Evolutionary conservation across 208 protist species (phyloP), one percentile per base, ranked within the genome.

Genomic region (Naegleria fowleri): DNA sequence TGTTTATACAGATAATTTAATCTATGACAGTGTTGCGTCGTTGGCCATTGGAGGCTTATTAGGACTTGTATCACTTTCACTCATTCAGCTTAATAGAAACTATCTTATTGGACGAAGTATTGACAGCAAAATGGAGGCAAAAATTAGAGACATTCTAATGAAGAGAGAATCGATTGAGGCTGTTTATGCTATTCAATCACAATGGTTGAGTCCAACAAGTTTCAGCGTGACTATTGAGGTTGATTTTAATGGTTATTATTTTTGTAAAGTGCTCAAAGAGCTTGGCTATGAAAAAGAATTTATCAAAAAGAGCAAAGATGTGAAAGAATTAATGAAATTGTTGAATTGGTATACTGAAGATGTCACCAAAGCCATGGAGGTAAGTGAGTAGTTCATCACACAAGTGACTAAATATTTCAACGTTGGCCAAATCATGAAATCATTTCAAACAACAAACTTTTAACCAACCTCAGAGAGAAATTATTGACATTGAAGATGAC

Each of bases 221-320:
- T 88, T 88, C 33, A 29, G 9, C 5, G n/a, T 48, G 9, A 88
- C 39, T 1, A 39, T 39, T 38, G 84, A 88, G 33, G n/a, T 88
- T 58, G 84, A 88, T 58, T 88, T 88, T 58, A 55, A 88, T 55
- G 84, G 84, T 25, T 5, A 15, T 5, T 88, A 88, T 55, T 58
- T 88, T 58, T 25, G 36, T 39, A n/a, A 58, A 38, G 13, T 39
- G 16, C 41, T 88, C 36, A 88, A 22, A 58, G 16, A 88, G 19
- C 41, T 55, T 13, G 84, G 84, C 7, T 88, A 88, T 88, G 84
- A 88, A 33, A 38, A 58, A 33, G 15, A 58, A 58, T 88, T 88
- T 19, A 25, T 86, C 13, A 40, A 43, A 22, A 15, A 39, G 16
- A 58, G 41, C 36, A 33, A 51, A 36, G 41, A 88, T 15, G 41